Conservation (phyloP, 2,329 filamentous ascomycete genomes). For the Rachicladosporium sp. region DNA sequence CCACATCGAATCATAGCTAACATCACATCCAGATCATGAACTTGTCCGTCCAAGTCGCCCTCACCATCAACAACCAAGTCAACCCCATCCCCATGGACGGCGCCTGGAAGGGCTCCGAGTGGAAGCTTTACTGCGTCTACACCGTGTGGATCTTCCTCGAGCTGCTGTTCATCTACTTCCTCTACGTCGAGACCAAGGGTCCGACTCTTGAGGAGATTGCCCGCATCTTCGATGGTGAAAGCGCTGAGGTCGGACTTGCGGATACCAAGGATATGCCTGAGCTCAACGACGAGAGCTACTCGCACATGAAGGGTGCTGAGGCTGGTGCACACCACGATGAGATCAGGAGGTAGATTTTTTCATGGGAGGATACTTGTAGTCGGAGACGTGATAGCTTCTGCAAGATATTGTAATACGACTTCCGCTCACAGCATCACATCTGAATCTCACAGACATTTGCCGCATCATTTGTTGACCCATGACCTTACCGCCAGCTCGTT, state of each 20-base stretch:
- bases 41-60: slow-evolving; percentile 48
- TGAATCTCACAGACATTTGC: too few relatives aligned
- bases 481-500: too few relatives aligned
- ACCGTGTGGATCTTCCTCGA: slow-evolving; percentile 50
- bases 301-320: slow-evolving; percentile 2
- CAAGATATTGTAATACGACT: too few relatives aligned
- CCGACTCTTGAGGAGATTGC: slow-evolving; percentile 60
- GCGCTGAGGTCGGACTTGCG: slow-evolving; percentile 29
- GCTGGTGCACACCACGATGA: too few relatives aligned
- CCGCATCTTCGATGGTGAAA: slow-evolving; percentile 56
- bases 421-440: too few relatives aligned
- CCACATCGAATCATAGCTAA: not conserved
- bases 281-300: slow-evolving; percentile 4
- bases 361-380: too few relatives aligned
- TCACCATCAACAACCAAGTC: slow-evolving; percentile 49
- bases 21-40: slow-evolving; percentile 39
- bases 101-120: slow-evolving; percentile 34
- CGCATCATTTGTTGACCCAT: too few relatives aligned
- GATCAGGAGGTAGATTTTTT: too few relatives aligned
- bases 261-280: slow-evolving; percentile 6
- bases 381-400: too few relatives aligned
- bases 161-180: slow-evolving; percentile 51
- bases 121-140: slow-evolving; percentile 57
- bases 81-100: slow-evolving; percentile 53
- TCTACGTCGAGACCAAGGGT: slow-evolving; percentile 50